These are phyloP conservation scores for Trametes cingulata DNA, from an alignment of 768 basidiomycete genomes.

Conservation along the genomic window DNA sequence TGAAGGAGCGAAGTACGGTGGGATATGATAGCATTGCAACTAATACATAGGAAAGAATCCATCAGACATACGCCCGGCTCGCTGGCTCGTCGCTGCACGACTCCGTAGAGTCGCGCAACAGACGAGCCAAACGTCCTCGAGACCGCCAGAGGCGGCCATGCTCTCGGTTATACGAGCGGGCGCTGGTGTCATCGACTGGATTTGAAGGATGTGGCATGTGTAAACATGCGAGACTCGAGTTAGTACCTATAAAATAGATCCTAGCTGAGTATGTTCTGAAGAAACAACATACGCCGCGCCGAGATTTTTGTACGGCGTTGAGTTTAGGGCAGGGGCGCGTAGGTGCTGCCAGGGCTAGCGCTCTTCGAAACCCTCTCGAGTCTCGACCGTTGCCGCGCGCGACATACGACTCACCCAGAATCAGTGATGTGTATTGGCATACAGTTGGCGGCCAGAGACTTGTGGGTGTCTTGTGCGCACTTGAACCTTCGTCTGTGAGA, in stretches of 20 bases:
- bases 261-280: slow-evolving; percentile 42
- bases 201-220: slow-evolving; percentile 41
- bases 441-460: too few relatives aligned
- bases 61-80: slow-evolving; percentile 43
- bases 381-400: too few relatives aligned
- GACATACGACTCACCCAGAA: too few relatives aligned
- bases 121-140: slow-evolving; percentile 40
- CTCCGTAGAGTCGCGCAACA: slow-evolving; percentile 25
- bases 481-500: too few relatives aligned
- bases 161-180: slow-evolving; percentile 41
- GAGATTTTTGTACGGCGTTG: slow-evolving; percentile 6
- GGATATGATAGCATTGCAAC: neutral
- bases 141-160: slow-evolving; percentile 28
- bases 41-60: slow-evolving; percentile 28
- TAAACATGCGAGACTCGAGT: slow-evolving; percentile 46
- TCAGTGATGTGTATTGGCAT: too few relatives aligned
- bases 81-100: slow-evolving; percentile 32
- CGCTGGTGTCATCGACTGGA: slow-evolving; percentile 40
- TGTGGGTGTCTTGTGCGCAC: too few relatives aligned
- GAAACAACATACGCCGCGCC: slow-evolving; percentile 23
- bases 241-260: slow-evolving; percentile 33
- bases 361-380: too few relatives aligned
- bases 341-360: too few relatives aligned
- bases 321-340: slow-evolving; percentile 3
- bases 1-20: too few relatives aligned